phyloP scores from a whole-genome alignment of 768 basidiomycete genomes.

The Podaxis carcinomalis region DNA sequence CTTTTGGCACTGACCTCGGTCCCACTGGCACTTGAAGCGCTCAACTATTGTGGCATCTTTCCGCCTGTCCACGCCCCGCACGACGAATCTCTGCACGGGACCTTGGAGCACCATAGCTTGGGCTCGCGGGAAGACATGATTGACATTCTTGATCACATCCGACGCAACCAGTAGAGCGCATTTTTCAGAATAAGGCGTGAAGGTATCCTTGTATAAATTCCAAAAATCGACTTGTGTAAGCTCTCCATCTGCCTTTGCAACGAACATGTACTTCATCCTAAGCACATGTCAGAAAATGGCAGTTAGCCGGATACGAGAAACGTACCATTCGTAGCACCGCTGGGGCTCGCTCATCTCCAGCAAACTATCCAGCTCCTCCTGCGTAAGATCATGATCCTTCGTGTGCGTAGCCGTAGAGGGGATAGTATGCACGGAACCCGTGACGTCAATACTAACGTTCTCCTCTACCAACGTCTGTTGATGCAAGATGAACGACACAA shows the following conservation, averaged over 20 bases:
- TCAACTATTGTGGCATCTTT: constrained; percentile 55
- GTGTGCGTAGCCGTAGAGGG: constrained; percentile 44
- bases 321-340: constrained; percentile 80
- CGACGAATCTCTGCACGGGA: constrained; percentile 74
- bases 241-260: constrained; percentile 69
- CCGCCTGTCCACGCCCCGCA: constrained; percentile 76
- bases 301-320: not conserved
- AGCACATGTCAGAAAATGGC: not conserved
- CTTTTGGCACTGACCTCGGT: constrained; percentile 50
- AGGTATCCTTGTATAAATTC: constrained; percentile 87
- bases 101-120: constrained; percentile 82
- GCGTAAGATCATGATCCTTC: constrained; percentile 62
- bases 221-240: constrained; percentile 95
- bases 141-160: constrained; percentile 94
- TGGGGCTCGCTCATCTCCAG: constrained; percentile 65
- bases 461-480: constrained; percentile 65
- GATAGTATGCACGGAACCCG: constrained; percentile 52
- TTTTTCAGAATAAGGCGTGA: constrained; percentile 54
- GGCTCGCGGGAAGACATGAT: constrained; percentile 77
- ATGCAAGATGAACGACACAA: constrained; percentile 60
- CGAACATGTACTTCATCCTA: constrained; percentile 93
- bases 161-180: constrained; percentile 74
- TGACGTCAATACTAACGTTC: constrained; percentile 58
- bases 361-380: constrained; percentile 63
- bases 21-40: constrained; percentile 77